Base-by-base conservation (phyloP, 2,329 filamentous ascomycete genomes). In the Sphaerulina populicola region DNA sequence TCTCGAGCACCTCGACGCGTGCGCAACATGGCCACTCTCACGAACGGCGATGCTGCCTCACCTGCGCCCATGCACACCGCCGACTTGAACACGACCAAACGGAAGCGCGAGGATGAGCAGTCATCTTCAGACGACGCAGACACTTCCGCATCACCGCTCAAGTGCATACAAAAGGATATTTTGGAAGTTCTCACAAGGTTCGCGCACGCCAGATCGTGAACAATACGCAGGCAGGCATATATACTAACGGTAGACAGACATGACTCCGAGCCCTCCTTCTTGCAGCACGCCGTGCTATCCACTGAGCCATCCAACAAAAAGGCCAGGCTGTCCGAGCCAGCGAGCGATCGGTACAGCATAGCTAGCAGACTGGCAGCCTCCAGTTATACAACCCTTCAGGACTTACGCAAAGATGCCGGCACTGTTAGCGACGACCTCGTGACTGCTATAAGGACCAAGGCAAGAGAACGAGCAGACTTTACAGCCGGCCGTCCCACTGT, bases 211-310 rank as follows among this genome's bases (percentile, higher is more conserved):
- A 18, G 45, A 30, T 14, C 6, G 27, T 23, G 6, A 33, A 39
- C n/a, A 12, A 23, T 30, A 44, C 23, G 23, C 6, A 7, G 23
- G 5, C 6, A 27, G 9, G 35, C 9, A 6, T 43, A 6, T 43
- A 44, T 43, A 45, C 54, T 62, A 30, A 64, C 41, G 12, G n/a
- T 7, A 27, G 43, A 9, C 43, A 65, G 64, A 35, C 43, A 64
- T 52, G 74, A 76, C 59, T 72, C 71, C 2, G 62, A 65, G 9
- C 72, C 73, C 14, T 74, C 74, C 14, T 70, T 75, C 53, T 66
- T 77, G 42, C 56, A 70, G 29, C 65, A 69, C 48, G 55, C 68
- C 14, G 57, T 74, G 64, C 49, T 55, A 60, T 66, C 69, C 27
- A 64, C 66, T 30, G 71, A 73, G 53, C 70, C 71, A 40, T 67